Conservation (phyloP, 139 green algal genomes). For the Edaphochlamys debaryana region DNA sequence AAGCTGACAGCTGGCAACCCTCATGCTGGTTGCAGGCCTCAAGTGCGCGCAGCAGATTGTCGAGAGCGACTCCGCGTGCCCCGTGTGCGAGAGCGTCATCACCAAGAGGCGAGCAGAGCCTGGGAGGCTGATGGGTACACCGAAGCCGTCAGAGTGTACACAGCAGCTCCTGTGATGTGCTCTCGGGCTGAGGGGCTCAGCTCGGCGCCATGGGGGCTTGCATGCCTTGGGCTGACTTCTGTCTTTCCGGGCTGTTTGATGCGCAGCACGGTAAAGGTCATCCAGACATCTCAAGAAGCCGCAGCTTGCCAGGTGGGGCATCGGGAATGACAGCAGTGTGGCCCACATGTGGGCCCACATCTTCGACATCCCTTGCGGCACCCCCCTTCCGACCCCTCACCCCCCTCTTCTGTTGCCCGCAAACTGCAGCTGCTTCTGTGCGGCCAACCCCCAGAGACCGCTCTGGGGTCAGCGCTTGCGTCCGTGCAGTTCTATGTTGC, state of each 20-base stretch:
- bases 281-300: constrained; percentile 52
- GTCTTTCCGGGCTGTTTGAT: not conserved
- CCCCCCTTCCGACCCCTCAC: too few relatives aligned
- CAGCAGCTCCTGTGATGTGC: not conserved
- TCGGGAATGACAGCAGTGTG: too few relatives aligned
- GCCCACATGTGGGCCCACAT: too few relatives aligned
- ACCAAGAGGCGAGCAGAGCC: constrained; percentile 50
- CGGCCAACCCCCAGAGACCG: constrained; percentile 68
- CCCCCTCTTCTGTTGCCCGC: too few relatives aligned
- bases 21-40: constrained; percentile 45
- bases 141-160: too few relatives aligned
- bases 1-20: too few relatives aligned
- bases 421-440: constrained; percentile 65
- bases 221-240: too few relatives aligned
- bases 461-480: constrained; percentile 56
- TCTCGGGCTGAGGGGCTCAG: too few relatives aligned
- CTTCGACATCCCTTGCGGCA: too few relatives aligned
- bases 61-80: constrained; percentile 61
- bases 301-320: constrained; percentile 41
- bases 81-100: constrained; percentile 66
- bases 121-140: not conserved
- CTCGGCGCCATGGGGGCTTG: too few relatives aligned
- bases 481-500: constrained; percentile 71
- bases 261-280: constrained; percentile 65
- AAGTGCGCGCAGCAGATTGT: constrained; percentile 66